Evolutionary conservation across 208 protist genomes (phyloP), one percentile per base, ranked within the genome.

Genomic region (Porcisia hertigi): DNA sequence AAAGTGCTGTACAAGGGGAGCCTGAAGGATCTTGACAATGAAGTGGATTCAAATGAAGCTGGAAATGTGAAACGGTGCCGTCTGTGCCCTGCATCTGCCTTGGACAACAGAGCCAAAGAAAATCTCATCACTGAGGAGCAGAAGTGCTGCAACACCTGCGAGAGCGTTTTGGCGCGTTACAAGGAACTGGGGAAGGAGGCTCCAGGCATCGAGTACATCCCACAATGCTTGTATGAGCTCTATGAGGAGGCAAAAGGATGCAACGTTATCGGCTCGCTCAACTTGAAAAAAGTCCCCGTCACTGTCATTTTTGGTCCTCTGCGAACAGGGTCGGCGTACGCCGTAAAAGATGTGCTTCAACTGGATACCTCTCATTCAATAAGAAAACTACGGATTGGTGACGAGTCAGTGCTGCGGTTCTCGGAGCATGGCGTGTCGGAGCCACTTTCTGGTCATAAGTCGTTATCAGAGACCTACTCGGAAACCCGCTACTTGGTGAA

Each of bases 231-330:
- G 5, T 69, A 86, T 14, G 71, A 93, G 52, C 64, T 95, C 18
- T 92, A 87, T 3, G 5, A 59, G 1, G 55, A 36, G 1, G 85
- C 89, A 57, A 89, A 80, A 4, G 93, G 94, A 3, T 98, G 94
- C 76, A 92, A 92, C 58, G 79, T 96, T 7, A 62, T 84, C n/a
- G 96, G 94, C 2, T 76, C 73, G 3, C 73, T 97, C 18, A 75
- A 90, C 18, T 60, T 97, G 25, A 94, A 91, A 71, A 98, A 98
- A 73, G 87, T 97, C 0, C 82, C 73, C 70, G 94, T 93, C 18
- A 89, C 86, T 11, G 80, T 98, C 57, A 76, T 95, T 11, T 88
- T 98, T 69, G 76, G 86, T 25, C 93, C 94, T 20, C 87, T 85
- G 20, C 75, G 76, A 20, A 74, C 64, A 16, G 39, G 75, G 7